Evolutionary conservation across 1,284 basidiomycete species (phyloP), one percentile per base, ranked within the genome.

Genomic region (Ganoderma sinense): DNA sequence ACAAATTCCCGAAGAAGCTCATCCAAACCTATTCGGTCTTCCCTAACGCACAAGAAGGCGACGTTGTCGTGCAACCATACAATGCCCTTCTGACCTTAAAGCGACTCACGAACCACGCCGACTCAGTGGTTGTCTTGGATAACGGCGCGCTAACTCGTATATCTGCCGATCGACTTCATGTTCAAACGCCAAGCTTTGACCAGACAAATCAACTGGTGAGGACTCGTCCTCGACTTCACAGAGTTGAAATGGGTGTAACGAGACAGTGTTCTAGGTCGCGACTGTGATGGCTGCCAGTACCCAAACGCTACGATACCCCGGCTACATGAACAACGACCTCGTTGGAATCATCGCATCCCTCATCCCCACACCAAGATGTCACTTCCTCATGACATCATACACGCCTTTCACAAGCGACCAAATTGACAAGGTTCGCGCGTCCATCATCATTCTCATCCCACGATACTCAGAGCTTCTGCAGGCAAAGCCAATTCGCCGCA

Each of bases 1-100:
- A 99, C 84, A 95, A 94, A 75, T 99, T 98, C 78, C 98, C 98
- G 0, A 99, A 99, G 84, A 99, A 99, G 82, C 89, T 99, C 70
- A 97, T 99, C 65, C 98, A 99, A 80, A 99, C 98, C 6, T 99
- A 99, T 83, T 98, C 97, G 40, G 98, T 99, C 64, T 99, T 99
- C 77, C 98, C 98, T 5, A 98, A 99, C 78, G 89, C 93, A 2
- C 89, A 94, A 71, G 94, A 95, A 78, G 91, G 93, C 51, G 97
- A 98, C 76, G 96, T 98, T 69, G 96, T 98, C 65, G 98, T 99
- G 5, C 98, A 99, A 79, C 98, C 98, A 2, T 99, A 99, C 84
- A 99, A 99, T 81, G 96, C 93, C 0, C 81, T 99, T 62, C 86
- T 99, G n/a, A 96, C 98, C 5, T 87, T 98, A 69, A 98, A 98